Evolutionary conservation across 2,329 filamentous ascomycete genomes (phyloP), one percentile per base, ranked within the genome.

Genomic region (Tricladium varicosporioides): DNA sequence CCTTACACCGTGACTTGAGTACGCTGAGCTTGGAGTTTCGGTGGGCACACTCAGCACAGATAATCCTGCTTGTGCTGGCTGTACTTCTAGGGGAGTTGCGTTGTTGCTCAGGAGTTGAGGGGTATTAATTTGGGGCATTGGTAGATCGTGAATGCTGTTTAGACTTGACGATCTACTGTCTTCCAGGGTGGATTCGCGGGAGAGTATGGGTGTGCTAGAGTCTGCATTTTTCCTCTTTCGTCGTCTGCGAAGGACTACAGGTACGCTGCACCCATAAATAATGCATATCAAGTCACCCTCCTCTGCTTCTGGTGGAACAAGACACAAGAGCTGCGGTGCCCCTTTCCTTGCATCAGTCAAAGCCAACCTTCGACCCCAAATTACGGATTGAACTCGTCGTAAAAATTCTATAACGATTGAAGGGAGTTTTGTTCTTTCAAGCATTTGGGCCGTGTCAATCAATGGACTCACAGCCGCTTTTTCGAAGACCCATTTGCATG

Each of bases 181-280:
- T 7, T 27, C 22, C 3, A 27, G 7, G 7, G 22, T 27, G 7
- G 22, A 27, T 27, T 27, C 22, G 22, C 22, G 22, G 22, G 22
- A 27, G 22, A 27, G 7, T 7, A 27, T 27, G 7, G 22, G 22
- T 7, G 22, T 27, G 22, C 22, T 27, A 4, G 22, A 27, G 22
- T 16, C 44, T 42, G 18, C 15, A 60, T 19, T 48, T 44, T 14
- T 31, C 14, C 9, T 16, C 48, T 5, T 48, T 32, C 19, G 49
- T 19, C 10, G 54, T 54, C 1, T 27, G 22, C 22, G 22, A 27
- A 64, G 31, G 1, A 66, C 54, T 5, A 66, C 63, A 2, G 64
- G 63, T 0, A 66, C 64, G 43, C 56, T 63, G 49, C 63, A 66
- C 3, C 64, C 64, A 49, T 59, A 60, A 11, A 66, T 43, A 16